Evolutionary conservation across 805 yeast species (phyloP).

Genomic region (Saccharomycopsis sp.): DNA sequence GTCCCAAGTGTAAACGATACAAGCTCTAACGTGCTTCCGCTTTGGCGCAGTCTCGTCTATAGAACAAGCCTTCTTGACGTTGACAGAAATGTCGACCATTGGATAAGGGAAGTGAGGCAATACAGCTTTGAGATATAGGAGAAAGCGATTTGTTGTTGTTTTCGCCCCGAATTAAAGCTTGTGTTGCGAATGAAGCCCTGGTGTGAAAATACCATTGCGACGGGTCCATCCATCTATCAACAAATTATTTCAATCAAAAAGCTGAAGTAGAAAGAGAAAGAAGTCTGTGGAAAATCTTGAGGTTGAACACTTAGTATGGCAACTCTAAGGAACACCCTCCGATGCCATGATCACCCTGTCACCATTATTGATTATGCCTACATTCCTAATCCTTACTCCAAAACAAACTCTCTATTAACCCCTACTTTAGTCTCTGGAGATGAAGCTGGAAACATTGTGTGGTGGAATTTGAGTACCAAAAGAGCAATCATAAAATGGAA

Average conservation of each 20-base stretch:
- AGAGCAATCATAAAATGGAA: slow-evolving; percentile 49
- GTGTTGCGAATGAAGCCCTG: too few relatives aligned
- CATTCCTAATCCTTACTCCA: slow-evolving; percentile 8
- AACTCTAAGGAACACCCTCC: neutral
- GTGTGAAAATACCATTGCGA: too few relatives aligned
- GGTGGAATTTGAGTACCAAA: slow-evolving; percentile 53
- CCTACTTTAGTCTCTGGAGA: slow-evolving; percentile 45
- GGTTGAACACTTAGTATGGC: too few relatives aligned
- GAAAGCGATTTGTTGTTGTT: too few relatives aligned
- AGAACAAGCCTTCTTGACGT: slow-evolving; percentile 77
- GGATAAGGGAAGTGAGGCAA: too few relatives aligned
- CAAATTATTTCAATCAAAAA: too few relatives aligned
- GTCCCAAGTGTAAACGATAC: slow-evolving; percentile 96
- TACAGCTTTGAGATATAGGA: too few relatives aligned
- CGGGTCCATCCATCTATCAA: too few relatives aligned
- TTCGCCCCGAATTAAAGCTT: too few relatives aligned
- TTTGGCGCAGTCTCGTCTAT: slow-evolving; percentile 87
- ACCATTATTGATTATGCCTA: slow-evolving; percentile 15
- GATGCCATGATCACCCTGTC: slow-evolving; percentile 19
- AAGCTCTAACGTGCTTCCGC: slow-evolving; percentile 90
- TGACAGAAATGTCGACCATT: slow-evolving; percentile 25
- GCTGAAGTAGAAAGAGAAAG: too few relatives aligned
- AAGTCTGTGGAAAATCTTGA: too few relatives aligned
- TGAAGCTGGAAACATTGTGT: slow-evolving; percentile 46
- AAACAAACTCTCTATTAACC: slow-evolving; percentile 17